A percentile compares a stretch with the other conserved stretches of the same genome.
These are phyloP conservation scores for Boechera divaricarpa DNA, from an alignment of 345 rosid species.

Conservation along the genomic window DNA sequence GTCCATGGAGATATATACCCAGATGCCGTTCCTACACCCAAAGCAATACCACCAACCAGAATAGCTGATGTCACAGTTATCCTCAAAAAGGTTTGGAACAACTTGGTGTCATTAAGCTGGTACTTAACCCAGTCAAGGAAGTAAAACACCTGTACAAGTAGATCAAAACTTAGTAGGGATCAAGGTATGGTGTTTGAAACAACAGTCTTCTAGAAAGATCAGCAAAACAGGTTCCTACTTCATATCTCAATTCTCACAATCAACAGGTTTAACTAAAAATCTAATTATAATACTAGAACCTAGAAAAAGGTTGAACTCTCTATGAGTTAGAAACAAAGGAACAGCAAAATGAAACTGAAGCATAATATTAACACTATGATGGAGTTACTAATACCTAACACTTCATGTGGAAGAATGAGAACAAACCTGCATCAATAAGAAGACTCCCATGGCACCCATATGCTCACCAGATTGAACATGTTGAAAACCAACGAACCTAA, in stretches of 20 bases:
- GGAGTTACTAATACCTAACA: background rate
- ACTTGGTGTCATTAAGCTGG: conserved; percentile 73
- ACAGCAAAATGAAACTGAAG: no score
- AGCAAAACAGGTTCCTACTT: conserved; percentile 13
- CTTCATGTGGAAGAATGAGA: background rate
- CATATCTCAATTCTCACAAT: background rate
- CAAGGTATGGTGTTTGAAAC: background rate
- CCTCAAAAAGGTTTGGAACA: conserved; percentile 90
- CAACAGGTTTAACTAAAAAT: conserved; percentile 15
- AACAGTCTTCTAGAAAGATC: background rate
- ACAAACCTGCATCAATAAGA: conserved; percentile 93
- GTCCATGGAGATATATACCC: conserved; percentile 99
- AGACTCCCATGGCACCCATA: conserved; percentile 98
- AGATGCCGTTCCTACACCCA: conserved; percentile 91
- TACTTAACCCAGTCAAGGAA: conserved; percentile 95
- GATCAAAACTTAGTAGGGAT: conserved; percentile 11
- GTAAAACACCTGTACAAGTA: conserved; percentile 77
- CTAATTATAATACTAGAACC: conserved; percentile 1
- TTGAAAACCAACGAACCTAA: conserved; percentile 97
- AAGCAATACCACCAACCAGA: conserved; percentile 70
- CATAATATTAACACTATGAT: no score
- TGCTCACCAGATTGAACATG: conserved; percentile 99
- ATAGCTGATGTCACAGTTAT: conserved; percentile 79
- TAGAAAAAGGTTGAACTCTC: background rate
- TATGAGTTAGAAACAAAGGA: no score